These are phyloP conservation scores for Phytophthora citricola DNA, from an alignment of 352 stramenopile genomes.

Conservation along the genomic window DNA sequence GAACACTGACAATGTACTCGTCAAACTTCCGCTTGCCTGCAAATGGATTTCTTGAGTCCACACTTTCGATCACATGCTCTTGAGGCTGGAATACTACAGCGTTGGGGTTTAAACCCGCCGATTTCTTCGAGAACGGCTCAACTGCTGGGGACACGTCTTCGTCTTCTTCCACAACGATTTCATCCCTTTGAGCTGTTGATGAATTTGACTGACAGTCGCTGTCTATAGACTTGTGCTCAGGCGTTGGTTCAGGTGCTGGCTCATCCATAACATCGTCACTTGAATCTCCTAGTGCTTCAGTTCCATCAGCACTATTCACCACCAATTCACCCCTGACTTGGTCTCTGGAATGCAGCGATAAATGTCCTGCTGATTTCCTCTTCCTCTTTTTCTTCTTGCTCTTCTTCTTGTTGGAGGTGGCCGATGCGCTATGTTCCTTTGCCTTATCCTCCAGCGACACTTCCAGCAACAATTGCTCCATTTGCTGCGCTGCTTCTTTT, in stretches of 20 bases:
- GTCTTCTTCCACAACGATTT: constrained; percentile 17
- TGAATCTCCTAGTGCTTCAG: not conserved
- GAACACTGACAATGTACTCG: constrained; percentile 66
- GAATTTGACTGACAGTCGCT: constrained; percentile 15
- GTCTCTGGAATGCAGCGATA: not conserved
- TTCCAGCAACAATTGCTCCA: constrained; percentile 77
- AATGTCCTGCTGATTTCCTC: constrained; percentile 18
- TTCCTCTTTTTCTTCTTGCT: constrained; percentile 56
- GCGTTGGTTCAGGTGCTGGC: constrained; percentile 24
- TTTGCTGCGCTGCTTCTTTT: constrained; percentile 74
- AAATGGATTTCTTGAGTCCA: constrained; percentile 8
- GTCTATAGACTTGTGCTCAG: constrained; percentile 10
- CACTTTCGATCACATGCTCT: constrained; percentile 4
- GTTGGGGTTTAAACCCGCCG: constrained; percentile 62
- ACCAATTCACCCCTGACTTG: not conserved
- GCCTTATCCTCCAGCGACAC: constrained; percentile 46
- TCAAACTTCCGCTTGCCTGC: constrained; percentile 76
- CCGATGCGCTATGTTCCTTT: constrained; percentile 2
- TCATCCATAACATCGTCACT: constrained; percentile 14
- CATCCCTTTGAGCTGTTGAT: constrained; percentile 20
- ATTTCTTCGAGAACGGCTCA: constrained; percentile 11
- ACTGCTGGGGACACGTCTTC: constrained; percentile 4
- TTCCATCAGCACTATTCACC: not conserved
- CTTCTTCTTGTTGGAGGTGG: constrained; percentile 42
- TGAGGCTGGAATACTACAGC: constrained; percentile 64